Percentiles rank a stretch among this genome's conserved stretches.
Conservation (phyloP, 495 filamentous ascomycete genomes). For the Clohesyomyces aquaticus region DNA sequence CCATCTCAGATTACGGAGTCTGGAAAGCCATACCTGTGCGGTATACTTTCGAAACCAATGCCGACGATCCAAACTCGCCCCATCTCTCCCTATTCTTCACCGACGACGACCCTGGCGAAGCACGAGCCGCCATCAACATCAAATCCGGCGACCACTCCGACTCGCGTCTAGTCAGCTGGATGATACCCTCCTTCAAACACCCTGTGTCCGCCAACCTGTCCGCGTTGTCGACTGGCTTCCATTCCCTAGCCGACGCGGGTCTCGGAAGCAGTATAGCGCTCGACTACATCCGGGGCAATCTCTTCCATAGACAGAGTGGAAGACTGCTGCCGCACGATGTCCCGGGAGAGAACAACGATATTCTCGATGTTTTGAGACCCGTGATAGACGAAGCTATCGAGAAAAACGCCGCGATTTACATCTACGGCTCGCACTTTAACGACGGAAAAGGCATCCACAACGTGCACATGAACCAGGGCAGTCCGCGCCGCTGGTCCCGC, state of each 20-base stretch:
- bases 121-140: slow-evolving; percentile 7
- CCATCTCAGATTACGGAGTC: slow-evolving; percentile 1
- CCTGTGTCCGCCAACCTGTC: neutral
- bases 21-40: slow-evolving; percentile 8
- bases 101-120: slow-evolving; percentile 3
- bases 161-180: neutral
- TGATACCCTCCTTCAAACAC: neutral
- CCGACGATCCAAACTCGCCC: neutral
- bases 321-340: slow-evolving; percentile 1
- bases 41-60: slow-evolving; percentile 3
- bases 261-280: neutral
- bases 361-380: neutral
- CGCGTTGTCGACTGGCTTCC: neutral
- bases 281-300: slow-evolving; percentile 2
- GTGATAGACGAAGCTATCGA: neutral
- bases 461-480: slow-evolving; percentile 9
- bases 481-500: neutral
- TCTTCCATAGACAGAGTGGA: neutral
- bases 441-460: slow-evolving; percentile 10
- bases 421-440: slow-evolving; percentile 8
- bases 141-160: slow-evolving; percentile 7
- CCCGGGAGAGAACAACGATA: slow-evolving; percentile 5
- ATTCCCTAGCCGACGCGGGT: neutral
- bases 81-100: slow-evolving; percentile 4
- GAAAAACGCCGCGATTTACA: neutral